phyloP scores from a whole-genome alignment of 2,329 filamentous ascomycete genomes.

The Botrytis fabae region DNA sequence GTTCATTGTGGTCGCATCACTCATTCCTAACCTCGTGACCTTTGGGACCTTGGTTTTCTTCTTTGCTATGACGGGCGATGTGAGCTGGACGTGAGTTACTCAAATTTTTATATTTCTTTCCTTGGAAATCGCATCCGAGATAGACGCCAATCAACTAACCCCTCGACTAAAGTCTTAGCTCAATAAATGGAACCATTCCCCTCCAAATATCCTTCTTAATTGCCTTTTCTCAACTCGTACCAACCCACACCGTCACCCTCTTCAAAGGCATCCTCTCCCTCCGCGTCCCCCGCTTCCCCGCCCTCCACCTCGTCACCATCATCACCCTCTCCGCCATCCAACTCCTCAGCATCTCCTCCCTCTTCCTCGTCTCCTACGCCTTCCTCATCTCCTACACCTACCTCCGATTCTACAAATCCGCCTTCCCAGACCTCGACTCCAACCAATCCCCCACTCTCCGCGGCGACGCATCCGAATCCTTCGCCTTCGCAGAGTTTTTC shows the following conservation, averaged over 20 bases:
- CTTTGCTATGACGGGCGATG: slow-evolving; percentile 67
- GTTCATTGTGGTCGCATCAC: slow-evolving; percentile 73
- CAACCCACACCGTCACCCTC: slow-evolving; percentile 93
- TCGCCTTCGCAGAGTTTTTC: slow-evolving; percentile 95
- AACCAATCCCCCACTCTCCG: slow-evolving; percentile 64
- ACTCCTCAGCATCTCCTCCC: slow-evolving; percentile 65
- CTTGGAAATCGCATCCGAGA: slow-evolving; percentile 33
- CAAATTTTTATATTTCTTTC: slow-evolving; percentile 26
- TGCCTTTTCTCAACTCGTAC: slow-evolving; percentile 95
- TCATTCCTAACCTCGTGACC: slow-evolving; percentile 78
- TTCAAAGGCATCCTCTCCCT: slow-evolving; percentile 87
- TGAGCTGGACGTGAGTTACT: slow-evolving; percentile 65
- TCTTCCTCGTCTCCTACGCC: slow-evolving; percentile 77
- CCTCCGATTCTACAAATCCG: slow-evolving; percentile 87
- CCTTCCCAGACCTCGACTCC: slow-evolving; percentile 67
- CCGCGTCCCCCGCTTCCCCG: slow-evolving; percentile 70
- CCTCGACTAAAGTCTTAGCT: slow-evolving; percentile 62
- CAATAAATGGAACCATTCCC: slow-evolving; percentile 84
- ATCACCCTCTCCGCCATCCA: slow-evolving; percentile 65
- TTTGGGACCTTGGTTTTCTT: slow-evolving; percentile 74
- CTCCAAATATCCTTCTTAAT: slow-evolving; percentile 93
- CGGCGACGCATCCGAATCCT: slow-evolving; percentile 94
- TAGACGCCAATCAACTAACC: slow-evolving; percentile 24
- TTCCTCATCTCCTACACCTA: slow-evolving; percentile 93
- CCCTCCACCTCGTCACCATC: slow-evolving; percentile 74